A percentile compares a stretch with the other conserved stretches of the same genome.
phyloP scores from a whole-genome alignment of 768 basidiomycete genomes.

The Pulveroboletus sp. region DNA sequence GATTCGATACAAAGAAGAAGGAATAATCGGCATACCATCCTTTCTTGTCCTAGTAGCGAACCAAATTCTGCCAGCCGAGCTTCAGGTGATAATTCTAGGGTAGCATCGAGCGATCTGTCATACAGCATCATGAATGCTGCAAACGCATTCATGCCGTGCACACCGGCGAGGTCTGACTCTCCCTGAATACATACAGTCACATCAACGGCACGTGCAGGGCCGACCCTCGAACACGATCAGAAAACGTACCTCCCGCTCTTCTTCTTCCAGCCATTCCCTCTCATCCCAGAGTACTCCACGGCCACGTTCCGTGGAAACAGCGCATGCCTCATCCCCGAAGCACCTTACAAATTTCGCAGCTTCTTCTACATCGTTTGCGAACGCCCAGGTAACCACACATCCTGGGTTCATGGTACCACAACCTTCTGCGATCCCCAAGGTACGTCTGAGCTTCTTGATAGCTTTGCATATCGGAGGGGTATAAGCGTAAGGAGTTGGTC shows the following conservation, averaged over 20 bases:
- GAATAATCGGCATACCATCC: conserved; percentile 45
- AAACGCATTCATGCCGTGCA: conserved; percentile 68
- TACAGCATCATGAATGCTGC: conserved; percentile 64
- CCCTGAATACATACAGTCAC: conserved; percentile 39
- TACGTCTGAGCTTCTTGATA: conserved; percentile 63
- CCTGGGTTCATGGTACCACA: conserved; percentile 46
- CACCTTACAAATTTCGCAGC: conserved; percentile 53
- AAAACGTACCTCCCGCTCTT: conserved; percentile 47
- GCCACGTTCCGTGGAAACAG: conserved; percentile 40
- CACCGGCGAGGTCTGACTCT: conserved; percentile 53
- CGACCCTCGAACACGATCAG: conserved; percentile 9
- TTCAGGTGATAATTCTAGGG: conserved; percentile 51
- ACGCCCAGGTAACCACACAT: conserved; percentile 52
- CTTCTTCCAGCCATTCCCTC: conserved; percentile 61
- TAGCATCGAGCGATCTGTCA: conserved; percentile 50
- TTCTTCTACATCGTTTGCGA: conserved; percentile 58
- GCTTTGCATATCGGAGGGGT: conserved; percentile 68
- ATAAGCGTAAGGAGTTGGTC: conserved; percentile 42
- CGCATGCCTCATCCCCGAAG: conserved; percentile 59
- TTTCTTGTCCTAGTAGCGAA: conserved; percentile 44
- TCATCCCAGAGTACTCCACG: conserved; percentile 48
- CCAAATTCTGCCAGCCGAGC: conserved; percentile 46
- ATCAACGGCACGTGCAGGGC: conserved; percentile 12
- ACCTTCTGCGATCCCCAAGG: conserved; percentile 60
- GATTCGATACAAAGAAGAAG: conserved; percentile 3